Conservation (phyloP, 208 protist genomes). For the Leptomonas seymouri region DNA sequence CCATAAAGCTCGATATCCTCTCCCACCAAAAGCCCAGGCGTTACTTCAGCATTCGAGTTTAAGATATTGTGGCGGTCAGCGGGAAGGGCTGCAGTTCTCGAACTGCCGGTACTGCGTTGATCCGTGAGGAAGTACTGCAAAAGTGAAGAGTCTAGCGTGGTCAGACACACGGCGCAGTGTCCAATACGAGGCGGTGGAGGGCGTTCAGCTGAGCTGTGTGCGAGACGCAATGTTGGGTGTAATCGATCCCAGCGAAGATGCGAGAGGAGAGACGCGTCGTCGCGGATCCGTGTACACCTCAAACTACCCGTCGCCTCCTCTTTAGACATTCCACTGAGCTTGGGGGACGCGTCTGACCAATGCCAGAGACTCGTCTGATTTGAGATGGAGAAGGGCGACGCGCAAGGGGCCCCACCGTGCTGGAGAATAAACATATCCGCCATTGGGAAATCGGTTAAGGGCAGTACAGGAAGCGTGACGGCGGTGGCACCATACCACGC, state of each 20-base stretch:
- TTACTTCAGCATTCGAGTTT: background rate
- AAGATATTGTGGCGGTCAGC: background rate
- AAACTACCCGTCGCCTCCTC: slow-evolving; percentile 11
- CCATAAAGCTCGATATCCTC: slow-evolving; percentile 19
- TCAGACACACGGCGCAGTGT: slow-evolving; percentile 29
- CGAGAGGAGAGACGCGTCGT: slow-evolving; percentile 23
- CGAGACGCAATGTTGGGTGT: slow-evolving; percentile 28
- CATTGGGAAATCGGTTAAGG: background rate
- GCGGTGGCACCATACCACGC: slow-evolving; percentile 45
- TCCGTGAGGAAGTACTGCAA: slow-evolving; percentile 31
- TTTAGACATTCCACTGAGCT: background rate
- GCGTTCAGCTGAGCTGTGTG: background rate
- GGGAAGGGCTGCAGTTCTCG: background rate
- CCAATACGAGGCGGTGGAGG: slow-evolving; percentile 32
- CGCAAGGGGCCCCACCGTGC: slow-evolving; percentile 35
- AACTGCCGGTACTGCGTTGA: background rate
- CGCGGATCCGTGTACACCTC: slow-evolving; percentile 15
- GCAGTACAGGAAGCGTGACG: slow-evolving; percentile 21
- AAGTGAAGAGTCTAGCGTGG: slow-evolving; percentile 7
- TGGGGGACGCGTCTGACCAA: slow-evolving; percentile 1
- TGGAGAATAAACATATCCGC: slow-evolving; percentile 18
- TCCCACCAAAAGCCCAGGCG: background rate
- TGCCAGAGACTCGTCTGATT: slow-evolving; percentile 25
- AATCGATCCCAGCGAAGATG: slow-evolving; percentile 16
- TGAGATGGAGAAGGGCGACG: slow-evolving; percentile 21